A percentile compares a stretch with the other conserved stretches of the same genome.
Conservation (phyloP, 1,284 basidiomycete species). For the Moesziomyces globuligerus region DNA sequence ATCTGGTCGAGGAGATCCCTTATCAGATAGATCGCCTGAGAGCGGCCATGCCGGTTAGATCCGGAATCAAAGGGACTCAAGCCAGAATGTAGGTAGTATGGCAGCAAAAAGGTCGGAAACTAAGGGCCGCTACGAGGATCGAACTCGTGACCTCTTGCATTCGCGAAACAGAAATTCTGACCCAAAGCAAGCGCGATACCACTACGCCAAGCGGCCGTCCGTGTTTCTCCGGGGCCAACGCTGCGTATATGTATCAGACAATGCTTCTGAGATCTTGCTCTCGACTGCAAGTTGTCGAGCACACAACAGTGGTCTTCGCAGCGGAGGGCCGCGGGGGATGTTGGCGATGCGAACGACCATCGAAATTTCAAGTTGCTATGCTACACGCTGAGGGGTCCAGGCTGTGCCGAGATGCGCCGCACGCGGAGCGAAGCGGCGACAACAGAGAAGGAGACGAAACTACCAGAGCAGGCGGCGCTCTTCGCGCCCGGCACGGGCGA, state of each 20-base stretch:
- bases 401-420: no score
- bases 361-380: neutral
- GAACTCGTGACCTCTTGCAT: constrained; percentile 57
- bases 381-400: neutral
- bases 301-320: no score
- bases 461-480: constrained; percentile 56
- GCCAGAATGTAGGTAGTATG: no score
- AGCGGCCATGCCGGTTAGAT: no score
- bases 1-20: no score
- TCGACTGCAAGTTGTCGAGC: no score
- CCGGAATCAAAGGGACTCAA: no score
- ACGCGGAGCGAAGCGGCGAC: neutral
- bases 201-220: constrained; percentile 52
- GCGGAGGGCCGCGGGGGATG: no score
- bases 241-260: constrained; percentile 9
- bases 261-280: neutral
- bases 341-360: neutral
- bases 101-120: constrained; percentile 24
- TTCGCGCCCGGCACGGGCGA: constrained; percentile 43
- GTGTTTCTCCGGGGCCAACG: neutral
- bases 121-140: constrained; percentile 50
- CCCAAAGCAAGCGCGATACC: constrained; percentile 57
- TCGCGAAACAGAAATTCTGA: neutral
- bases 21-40: constrained; percentile 5
- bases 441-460: neutral